These are phyloP conservation scores for Aschersonia sp. DNA, from an alignment of 2,329 filamentous ascomycete genomes.

Conservation along the genomic window DNA sequence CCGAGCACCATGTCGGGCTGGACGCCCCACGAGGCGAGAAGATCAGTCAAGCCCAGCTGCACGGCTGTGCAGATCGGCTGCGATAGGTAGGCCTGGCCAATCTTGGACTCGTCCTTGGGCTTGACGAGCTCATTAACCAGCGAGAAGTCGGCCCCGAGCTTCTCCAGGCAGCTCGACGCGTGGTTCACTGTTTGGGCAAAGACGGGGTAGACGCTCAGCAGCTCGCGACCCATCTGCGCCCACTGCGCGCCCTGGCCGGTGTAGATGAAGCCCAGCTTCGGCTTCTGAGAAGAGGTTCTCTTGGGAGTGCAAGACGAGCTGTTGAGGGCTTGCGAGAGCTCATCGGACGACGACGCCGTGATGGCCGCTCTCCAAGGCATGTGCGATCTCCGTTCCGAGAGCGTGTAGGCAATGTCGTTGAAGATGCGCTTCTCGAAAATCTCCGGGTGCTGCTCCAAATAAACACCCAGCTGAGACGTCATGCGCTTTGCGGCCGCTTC, in stretches of 20 bases:
- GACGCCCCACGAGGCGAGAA: slow-evolving; percentile 29
- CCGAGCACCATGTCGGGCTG: slow-evolving; percentile 23
- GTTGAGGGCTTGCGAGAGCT: slow-evolving; percentile 29
- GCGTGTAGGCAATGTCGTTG: slow-evolving; percentile 31
- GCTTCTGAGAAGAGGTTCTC: slow-evolving; percentile 5
- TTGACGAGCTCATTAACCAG: slow-evolving; percentile 21
- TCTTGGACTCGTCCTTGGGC: slow-evolving; percentile 16
- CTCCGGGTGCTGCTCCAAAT: slow-evolving; percentile 25
- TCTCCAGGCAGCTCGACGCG: slow-evolving; percentile 16
- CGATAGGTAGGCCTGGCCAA: slow-evolving; percentile 25
- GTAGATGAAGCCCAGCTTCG: slow-evolving; percentile 18
- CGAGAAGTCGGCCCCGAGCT: slow-evolving; percentile 20
- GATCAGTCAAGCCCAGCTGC: slow-evolving; percentile 29
- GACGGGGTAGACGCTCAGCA: slow-evolving; percentile 18
- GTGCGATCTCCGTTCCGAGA: slow-evolving; percentile 28
- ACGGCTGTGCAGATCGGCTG: slow-evolving; percentile 30
- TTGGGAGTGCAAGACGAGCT: slow-evolving; percentile 8
- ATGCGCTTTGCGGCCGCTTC: slow-evolving; percentile 17
- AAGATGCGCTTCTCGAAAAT: slow-evolving; percentile 28
- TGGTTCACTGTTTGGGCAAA: slow-evolving; percentile 18
- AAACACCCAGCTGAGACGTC: slow-evolving; percentile 19
- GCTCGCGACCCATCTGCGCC: slow-evolving; percentile 22
- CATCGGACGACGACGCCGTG: slow-evolving; percentile 25
- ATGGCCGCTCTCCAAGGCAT: slow-evolving; percentile 29
- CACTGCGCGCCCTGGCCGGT: slow-evolving; percentile 26